phyloP scores from a whole-genome alignment of 257 asterid species.

The Solanum bulbocastanum region DNA sequence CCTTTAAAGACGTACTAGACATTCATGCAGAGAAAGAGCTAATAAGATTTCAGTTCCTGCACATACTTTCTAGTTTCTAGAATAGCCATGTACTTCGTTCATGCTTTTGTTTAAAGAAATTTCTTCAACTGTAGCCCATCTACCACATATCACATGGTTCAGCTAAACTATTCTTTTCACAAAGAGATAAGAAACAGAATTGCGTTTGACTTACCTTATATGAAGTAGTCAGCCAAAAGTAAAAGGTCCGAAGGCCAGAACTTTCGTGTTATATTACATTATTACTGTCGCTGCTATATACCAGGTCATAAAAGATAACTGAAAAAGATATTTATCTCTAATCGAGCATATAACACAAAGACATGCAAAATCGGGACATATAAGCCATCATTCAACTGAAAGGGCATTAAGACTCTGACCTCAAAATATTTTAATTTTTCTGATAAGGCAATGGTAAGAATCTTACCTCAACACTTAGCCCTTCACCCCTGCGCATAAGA shows the following conservation, averaged over 20 bases:
- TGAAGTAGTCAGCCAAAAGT: background rate
- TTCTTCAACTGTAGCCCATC: background rate
- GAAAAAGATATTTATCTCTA: background rate
- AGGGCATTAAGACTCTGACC: background rate
- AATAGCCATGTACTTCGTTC: background rate
- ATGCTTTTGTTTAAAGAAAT: background rate
- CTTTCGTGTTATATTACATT: background rate
- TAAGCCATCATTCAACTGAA: background rate
- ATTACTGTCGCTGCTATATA: background rate
- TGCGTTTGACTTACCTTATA: background rate
- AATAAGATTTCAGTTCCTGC: background rate
- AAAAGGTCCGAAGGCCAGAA: background rate
- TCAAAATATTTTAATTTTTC: background rate
- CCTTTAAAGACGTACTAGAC: background rate
- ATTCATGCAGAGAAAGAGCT: background rate
- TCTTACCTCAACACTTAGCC: slow-evolving; percentile 72
- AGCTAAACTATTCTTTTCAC: background rate
- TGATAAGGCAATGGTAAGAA: background rate
- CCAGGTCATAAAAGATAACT: background rate
- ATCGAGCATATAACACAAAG: background rate
- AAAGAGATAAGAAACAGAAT: background rate
- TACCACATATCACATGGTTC: background rate
- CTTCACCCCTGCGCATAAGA: slow-evolving; percentile 94
- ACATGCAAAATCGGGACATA: background rate
- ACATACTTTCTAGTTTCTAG: background rate